These are phyloP conservation scores for Backusella macrospora DNA, from an alignment of 192 early-diverging fungal genomes.

Conservation along the genomic window DNA sequence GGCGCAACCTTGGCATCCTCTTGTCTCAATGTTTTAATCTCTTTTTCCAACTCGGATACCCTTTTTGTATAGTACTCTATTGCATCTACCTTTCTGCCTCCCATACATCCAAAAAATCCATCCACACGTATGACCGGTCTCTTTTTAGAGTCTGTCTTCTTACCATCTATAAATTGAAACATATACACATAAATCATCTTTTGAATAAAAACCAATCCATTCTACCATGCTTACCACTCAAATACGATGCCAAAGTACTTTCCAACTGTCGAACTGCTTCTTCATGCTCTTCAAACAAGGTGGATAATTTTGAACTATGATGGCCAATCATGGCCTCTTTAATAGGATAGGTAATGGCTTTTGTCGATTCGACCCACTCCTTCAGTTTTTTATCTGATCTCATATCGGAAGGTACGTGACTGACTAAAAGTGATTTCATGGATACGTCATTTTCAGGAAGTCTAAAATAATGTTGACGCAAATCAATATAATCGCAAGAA, in stretches of 20 bases:
- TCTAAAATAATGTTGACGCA: slow-evolving; percentile 56
- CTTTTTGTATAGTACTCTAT: slow-evolving; percentile 73
- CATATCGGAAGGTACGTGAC: slow-evolving; percentile 56
- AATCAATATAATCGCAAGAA: slow-evolving; percentile 54
- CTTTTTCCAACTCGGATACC: slow-evolving; percentile 58
- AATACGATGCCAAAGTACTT: slow-evolving; percentile 63
- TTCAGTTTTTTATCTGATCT: slow-evolving; percentile 25
- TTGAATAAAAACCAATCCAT: too few species aligned
- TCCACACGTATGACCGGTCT: slow-evolving; percentile 47
- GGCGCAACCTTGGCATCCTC: slow-evolving; percentile 55
- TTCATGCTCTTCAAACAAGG: slow-evolving; percentile 67
- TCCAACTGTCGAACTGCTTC: slow-evolving; percentile 64
- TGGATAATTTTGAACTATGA: slow-evolving; percentile 67
- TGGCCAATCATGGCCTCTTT: slow-evolving; percentile 66
- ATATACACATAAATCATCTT: background rate
- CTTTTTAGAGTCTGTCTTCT: slow-evolving; percentile 32
- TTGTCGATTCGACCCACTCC: slow-evolving; percentile 23
- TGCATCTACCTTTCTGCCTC: slow-evolving; percentile 64
- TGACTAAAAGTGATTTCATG: slow-evolving; percentile 67
- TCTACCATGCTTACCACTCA: slow-evolving; percentile 51
- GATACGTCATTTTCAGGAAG: slow-evolving; percentile 59
- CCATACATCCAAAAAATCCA: slow-evolving; percentile 34
- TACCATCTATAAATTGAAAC: slow-evolving; percentile 30
- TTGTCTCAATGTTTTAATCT: slow-evolving; percentile 56
- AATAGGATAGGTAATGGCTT: slow-evolving; percentile 40